Percentiles rank a stretch among this genome's conserved stretches.
These are phyloP conservation scores for Meyerozyma guilliermondii DNA, from an alignment of 1,139 yeast species.

Conservation along the genomic window DNA sequence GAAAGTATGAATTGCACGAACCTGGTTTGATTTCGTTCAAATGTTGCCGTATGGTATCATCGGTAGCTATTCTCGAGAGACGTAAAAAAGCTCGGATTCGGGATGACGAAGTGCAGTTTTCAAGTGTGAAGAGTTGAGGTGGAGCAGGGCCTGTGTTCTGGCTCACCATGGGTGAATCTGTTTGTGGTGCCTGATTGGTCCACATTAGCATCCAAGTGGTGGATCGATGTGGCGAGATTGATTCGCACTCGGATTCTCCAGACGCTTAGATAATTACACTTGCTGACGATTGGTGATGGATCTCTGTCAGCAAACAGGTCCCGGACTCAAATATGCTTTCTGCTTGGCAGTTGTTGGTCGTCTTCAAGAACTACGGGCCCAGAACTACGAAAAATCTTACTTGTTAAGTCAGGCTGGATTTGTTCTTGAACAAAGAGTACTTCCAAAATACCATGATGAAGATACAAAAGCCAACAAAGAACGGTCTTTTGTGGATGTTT, in stretches of 20 bases:
- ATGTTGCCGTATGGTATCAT: slow-evolving; percentile 36
- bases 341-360: neutral
- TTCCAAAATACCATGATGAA: neutral
- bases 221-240: neutral
- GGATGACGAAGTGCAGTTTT: slow-evolving; percentile 29
- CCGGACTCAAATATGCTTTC: neutral
- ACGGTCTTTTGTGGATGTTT: neutral
- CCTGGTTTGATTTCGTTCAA: slow-evolving; percentile 23
- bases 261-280: neutral
- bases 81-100: slow-evolving; percentile 36
- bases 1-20: slow-evolving; percentile 26
- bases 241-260: neutral
- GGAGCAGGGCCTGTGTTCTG: slow-evolving; percentile 1
- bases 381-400: neutral
- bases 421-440: neutral
- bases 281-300: neutral
- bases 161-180: neutral
- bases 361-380: neutral
- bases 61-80: slow-evolving; percentile 33
- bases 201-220: neutral
- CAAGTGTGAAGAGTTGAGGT: slow-evolving; percentile 17
- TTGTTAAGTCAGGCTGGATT: neutral
- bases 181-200: neutral
- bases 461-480: neutral
- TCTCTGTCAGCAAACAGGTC: neutral